Evolutionary conservation across 2,329 filamentous ascomycete species (phyloP).

Genomic region (Aspergillus pseudonomiae): DNA sequence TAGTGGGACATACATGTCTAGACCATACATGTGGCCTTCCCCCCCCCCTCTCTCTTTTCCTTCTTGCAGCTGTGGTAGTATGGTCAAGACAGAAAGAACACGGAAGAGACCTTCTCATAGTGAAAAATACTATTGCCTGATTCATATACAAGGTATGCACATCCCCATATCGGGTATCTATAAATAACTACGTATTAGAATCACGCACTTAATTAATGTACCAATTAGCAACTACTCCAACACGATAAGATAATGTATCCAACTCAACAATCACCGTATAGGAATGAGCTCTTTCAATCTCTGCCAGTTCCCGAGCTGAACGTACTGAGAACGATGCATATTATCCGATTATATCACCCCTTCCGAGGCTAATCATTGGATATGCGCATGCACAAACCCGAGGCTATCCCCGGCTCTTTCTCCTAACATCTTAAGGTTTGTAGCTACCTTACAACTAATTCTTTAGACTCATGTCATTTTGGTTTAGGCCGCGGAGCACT

Average conservation of each 20-base stretch:
- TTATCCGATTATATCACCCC: background rate
- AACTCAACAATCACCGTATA: background rate
- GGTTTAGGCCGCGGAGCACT: background rate
- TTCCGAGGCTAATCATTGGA: background rate
- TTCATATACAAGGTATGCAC: background rate
- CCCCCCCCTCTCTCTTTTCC: background rate
- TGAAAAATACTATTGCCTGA: background rate
- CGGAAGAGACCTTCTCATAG: background rate
- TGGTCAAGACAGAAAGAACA: background rate
- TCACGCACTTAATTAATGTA: background rate
- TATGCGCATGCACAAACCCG: background rate
- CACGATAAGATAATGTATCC: background rate
- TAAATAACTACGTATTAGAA: background rate
- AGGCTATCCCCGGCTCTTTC: background rate
- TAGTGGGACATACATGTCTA: no score
- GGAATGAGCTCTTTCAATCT: background rate
- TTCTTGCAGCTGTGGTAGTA: background rate
- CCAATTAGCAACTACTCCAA: background rate
- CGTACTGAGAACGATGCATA: background rate
- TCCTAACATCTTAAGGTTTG: background rate
- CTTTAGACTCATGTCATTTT: background rate
- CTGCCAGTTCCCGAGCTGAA: background rate
- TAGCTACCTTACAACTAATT: background rate
- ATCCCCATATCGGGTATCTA: background rate
- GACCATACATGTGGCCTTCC: no score